Evolutionary conservation across 2,329 filamentous ascomycete species (phyloP), one percentile per base, ranked within the genome.

Genomic region (Nectriaceae sp.): DNA sequence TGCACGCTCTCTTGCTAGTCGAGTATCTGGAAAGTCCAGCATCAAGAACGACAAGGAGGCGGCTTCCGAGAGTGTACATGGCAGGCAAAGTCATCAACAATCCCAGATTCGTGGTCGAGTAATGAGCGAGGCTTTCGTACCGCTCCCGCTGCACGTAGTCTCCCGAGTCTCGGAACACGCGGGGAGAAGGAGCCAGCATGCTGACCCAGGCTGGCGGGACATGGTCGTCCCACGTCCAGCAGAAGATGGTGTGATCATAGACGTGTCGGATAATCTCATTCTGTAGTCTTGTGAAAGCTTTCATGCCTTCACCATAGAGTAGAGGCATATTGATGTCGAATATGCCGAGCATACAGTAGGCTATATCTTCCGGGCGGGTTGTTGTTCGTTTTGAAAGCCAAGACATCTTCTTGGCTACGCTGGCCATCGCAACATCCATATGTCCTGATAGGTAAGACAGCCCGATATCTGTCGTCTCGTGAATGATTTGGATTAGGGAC

Each of bases 251-350:
- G 21, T 40, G 38, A 20, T 40, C 38, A 20, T 40, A 31, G 15
- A 31, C 26, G 26, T 31, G 26, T 31, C 26, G 26, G 35, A 31
- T 15, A 15, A 31, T 31, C 26, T 31, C 26, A 31, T 31, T 31
- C 26, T 31, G 26, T 8, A 31, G 26, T 31, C 26, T 8, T 31
- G 26, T 31, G 41, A 61, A 61, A 2, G 57, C 55, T 8, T 47
- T 46, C 10, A 44, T 37, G 1, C 57, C 56, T 29, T 61, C 56
- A 18, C 56, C 58, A 26, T 59, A 61, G 2, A 61, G 45, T 18
- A 61, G 47, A 4, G 56, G 54, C 58, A 61, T 61, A 40, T 52
- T 53, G 19, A 59, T 47, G 22, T 53, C 47, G 19, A 61, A 59
- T 2, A 61, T 33, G 10, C 58, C 58, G 13, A 61, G 47, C n/a